Conservation (phyloP, 2,329 filamentous ascomycete genomes). For the Alternaria tenuissima region DNA sequence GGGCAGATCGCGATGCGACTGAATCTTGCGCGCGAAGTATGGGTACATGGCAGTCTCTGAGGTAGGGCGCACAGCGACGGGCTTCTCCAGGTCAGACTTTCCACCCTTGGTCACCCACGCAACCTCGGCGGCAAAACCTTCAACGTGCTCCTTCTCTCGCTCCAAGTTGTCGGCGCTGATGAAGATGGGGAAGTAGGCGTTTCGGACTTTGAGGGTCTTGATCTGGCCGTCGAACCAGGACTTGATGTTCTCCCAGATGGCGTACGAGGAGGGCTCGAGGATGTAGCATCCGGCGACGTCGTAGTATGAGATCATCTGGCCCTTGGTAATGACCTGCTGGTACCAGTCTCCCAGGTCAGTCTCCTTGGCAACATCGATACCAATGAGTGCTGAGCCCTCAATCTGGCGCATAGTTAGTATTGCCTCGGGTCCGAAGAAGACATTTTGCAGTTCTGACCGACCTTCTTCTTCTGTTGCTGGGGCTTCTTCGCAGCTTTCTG, state of each 20-base stretch:
- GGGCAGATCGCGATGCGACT: slow-evolving; percentile 92
- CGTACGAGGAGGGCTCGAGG: slow-evolving; percentile 70
- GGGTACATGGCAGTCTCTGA: slow-evolving; percentile 89
- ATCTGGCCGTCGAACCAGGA: slow-evolving; percentile 71
- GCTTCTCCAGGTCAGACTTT: slow-evolving; percentile 88
- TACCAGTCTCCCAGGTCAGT: slow-evolving; percentile 96
- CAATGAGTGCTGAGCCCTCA: slow-evolving; percentile 74
- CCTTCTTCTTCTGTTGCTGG: slow-evolving; percentile 59
- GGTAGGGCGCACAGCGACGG: slow-evolving; percentile 73
- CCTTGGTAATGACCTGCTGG: slow-evolving; percentile 95
- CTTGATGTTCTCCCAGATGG: slow-evolving; percentile 74
- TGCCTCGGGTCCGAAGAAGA: not conserved
- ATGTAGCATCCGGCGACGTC: slow-evolving; percentile 80
- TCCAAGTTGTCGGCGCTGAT: slow-evolving; percentile 84
- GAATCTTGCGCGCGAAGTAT: slow-evolving; percentile 97
- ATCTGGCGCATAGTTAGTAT: slow-evolving; percentile 51
- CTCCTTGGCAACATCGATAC: slow-evolving; percentile 85
- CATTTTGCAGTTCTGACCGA: slow-evolving; percentile 19
- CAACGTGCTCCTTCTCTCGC: slow-evolving; percentile 92
- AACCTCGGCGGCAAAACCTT: slow-evolving; percentile 93
- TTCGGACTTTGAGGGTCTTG: slow-evolving; percentile 89
- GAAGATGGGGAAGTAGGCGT: slow-evolving; percentile 94
- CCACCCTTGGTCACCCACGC: slow-evolving; percentile 92
- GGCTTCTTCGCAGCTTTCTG: slow-evolving; percentile 53
- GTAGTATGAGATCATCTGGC: slow-evolving; percentile 98